These are phyloP conservation scores for Leccinum pellstonianum DNA, from an alignment of 768 basidiomycete species.

Conservation along the genomic window DNA sequence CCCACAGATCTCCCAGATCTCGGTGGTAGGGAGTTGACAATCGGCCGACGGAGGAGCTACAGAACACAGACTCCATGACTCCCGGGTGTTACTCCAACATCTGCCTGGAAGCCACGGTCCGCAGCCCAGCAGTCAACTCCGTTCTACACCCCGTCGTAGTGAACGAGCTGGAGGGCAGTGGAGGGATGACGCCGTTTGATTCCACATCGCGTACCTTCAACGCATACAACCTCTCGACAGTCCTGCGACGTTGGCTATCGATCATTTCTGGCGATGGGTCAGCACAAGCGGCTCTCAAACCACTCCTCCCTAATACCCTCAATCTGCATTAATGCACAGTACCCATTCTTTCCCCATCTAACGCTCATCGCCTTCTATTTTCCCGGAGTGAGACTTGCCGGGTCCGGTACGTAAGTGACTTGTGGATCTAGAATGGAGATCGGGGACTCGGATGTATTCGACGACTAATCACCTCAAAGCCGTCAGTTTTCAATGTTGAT, in stretches of 20 bases:
- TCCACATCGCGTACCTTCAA: conserved; percentile 88
- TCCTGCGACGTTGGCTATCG: conserved; percentile 69
- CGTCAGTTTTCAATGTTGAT: no score
- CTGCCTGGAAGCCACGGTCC: conserved; percentile 83
- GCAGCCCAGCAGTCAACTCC: conserved; percentile 91
- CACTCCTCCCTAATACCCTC: no score
- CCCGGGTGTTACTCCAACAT: conserved; percentile 92
- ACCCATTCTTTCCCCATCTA: no score
- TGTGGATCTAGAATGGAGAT: no score
- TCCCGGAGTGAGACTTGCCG: no score
- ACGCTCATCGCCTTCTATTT: no score
- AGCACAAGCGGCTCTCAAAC: conserved; percentile 71
- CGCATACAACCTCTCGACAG: conserved; percentile 74
- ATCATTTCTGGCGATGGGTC: conserved; percentile 99
- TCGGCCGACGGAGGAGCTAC: conserved; percentile 70
- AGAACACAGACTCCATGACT: conserved; percentile 78
- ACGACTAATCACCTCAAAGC: no score
- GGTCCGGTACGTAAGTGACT: no score
- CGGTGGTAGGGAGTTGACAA: conserved; percentile 89
- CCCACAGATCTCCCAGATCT: conserved; percentile 84
- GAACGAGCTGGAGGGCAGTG: conserved; percentile 95
- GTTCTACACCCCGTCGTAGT: conserved; percentile 92
- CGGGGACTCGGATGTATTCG: no score
- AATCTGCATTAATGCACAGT: no score
- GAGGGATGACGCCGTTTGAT: conserved; percentile 91